Percentiles rank a stretch among this genome's conserved stretches.
phyloP scores from a whole-genome alignment of 208 protist genomes.

The Wallacemonas sp. region DNA sequence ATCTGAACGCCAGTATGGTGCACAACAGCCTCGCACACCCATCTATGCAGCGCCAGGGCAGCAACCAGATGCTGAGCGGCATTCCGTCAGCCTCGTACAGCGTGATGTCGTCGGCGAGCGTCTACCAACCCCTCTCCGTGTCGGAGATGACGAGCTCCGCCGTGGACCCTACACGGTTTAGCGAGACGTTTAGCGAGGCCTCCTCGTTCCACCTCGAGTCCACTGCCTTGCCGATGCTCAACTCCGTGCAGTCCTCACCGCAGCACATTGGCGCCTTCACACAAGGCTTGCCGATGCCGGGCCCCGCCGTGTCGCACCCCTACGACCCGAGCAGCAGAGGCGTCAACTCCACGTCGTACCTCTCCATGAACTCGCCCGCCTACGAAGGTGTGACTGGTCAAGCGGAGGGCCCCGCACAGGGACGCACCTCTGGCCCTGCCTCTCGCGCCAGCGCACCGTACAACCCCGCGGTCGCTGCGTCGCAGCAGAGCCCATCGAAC shows the following conservation, averaged over 20 bases:
- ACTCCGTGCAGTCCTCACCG: not conserved
- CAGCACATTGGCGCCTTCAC: not conserved
- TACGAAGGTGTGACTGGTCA: slow-evolving; percentile 19
- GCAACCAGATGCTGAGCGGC: not conserved
- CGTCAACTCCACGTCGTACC: not conserved
- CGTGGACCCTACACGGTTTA: slow-evolving; percentile 15
- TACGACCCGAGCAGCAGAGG: slow-evolving; percentile 9
- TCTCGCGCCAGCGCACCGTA: slow-evolving; percentile 27
- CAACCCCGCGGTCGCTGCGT: slow-evolving; percentile 19
- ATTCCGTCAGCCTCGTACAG: slow-evolving; percentile 35
- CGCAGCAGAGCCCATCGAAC: slow-evolving; percentile 11
- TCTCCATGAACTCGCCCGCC: slow-evolving; percentile 20
- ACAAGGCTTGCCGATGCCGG: slow-evolving; percentile 13
- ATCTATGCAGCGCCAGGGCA: not conserved
- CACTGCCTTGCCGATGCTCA: slow-evolving; percentile 20
- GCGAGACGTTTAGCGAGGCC: slow-evolving; percentile 48
- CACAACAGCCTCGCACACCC: slow-evolving; percentile 57
- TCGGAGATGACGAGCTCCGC: slow-evolving; percentile 11
- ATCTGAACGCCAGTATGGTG: slow-evolving; percentile 63
- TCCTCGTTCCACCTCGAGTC: slow-evolving; percentile 83
- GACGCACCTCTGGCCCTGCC: not conserved
- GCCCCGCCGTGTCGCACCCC: slow-evolving; percentile 23
- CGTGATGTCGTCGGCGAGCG: slow-evolving; percentile 30
- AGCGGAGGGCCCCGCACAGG: not conserved
- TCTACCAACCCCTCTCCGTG: slow-evolving; percentile 7